Percentiles rank a stretch among this genome's conserved stretches.
Conservation (phyloP, 2,329 filamentous ascomycete genomes). For the Elsinoe australis region DNA sequence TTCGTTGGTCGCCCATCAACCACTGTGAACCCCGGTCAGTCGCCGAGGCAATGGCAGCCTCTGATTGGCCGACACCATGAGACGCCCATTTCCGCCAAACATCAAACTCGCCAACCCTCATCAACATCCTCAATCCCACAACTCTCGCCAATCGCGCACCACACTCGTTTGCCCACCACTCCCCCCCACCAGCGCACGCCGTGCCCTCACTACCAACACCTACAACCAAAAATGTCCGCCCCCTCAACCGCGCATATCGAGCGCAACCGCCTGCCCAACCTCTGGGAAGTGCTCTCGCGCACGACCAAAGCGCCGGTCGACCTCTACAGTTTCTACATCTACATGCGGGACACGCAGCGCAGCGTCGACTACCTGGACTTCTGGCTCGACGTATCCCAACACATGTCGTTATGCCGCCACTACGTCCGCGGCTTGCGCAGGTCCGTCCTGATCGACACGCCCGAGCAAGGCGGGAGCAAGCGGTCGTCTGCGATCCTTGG, state of each 20-base stretch:
- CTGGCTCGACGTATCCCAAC: constrained; percentile 98
- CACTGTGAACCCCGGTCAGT: too few species aligned
- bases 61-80: not conserved
- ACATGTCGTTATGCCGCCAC: constrained; percentile 94
- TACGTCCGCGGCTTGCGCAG: constrained; percentile 92
- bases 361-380: constrained; percentile 98
- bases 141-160: too few species aligned
- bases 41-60: not conserved
- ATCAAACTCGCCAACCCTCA: too few species aligned
- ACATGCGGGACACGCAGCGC: constrained; percentile 97
- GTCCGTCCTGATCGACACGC: constrained; percentile 86
- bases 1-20: too few species aligned
- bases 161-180: constrained; percentile 1
- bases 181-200: not conserved
- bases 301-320: constrained; percentile 93
- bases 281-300: constrained; percentile 91
- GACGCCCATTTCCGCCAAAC: not conserved
- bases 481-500: constrained; percentile 73
- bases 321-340: constrained; percentile 98
- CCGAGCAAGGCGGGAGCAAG: constrained; percentile 78
- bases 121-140: too few species aligned
- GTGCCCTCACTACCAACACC: not conserved
- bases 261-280: constrained; percentile 81
- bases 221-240: constrained; percentile 3
- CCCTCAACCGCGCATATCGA: constrained; percentile 1